phyloP scores from a whole-genome alignment of 2,329 filamentous ascomycete species.

The Laburnicola sp. region DNA sequence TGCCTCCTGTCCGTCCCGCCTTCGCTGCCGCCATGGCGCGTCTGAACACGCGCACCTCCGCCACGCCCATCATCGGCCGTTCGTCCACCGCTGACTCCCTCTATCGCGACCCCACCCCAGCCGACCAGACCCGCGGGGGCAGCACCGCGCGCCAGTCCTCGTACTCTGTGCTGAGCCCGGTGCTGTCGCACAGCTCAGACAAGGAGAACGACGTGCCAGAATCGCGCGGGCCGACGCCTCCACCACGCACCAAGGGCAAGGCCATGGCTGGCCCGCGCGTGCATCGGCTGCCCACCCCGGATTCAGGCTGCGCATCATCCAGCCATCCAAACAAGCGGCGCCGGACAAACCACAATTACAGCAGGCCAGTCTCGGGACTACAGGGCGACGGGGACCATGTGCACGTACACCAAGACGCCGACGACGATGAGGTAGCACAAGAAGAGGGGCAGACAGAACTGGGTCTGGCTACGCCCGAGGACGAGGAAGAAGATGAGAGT shows the following conservation, averaged over 20 bases:
- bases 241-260: slow-evolving; percentile 48
- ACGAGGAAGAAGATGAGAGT: slow-evolving; percentile 34
- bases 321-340: slow-evolving; percentile 49
- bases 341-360: slow-evolving; percentile 47
- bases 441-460: slow-evolving; percentile 20
- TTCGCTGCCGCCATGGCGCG: slow-evolving; percentile 37
- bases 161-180: slow-evolving; percentile 40
- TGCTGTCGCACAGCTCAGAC: slow-evolving; percentile 44
- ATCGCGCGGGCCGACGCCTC: slow-evolving; percentile 33
- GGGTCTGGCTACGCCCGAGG: slow-evolving; percentile 10
- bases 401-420: slow-evolving; percentile 25
- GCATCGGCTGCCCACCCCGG: slow-evolving; percentile 43
- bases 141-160: slow-evolving; percentile 27
- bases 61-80: slow-evolving; percentile 34
- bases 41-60: slow-evolving; percentile 38
- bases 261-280: slow-evolving; percentile 38
- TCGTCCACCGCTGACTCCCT: slow-evolving; percentile 39
- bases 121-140: slow-evolving; percentile 14
- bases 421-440: slow-evolving; percentile 16
- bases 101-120: slow-evolving; percentile 43
- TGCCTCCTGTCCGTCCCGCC: not conserved
- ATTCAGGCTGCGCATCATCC: slow-evolving; percentile 37
- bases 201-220: slow-evolving; percentile 49
- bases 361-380: slow-evolving; percentile 5
- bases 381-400: slow-evolving; percentile 10